Base-by-base conservation (phyloP, 192 early-diverging fungal genomes). In the Diversispora epigaea region DNA sequence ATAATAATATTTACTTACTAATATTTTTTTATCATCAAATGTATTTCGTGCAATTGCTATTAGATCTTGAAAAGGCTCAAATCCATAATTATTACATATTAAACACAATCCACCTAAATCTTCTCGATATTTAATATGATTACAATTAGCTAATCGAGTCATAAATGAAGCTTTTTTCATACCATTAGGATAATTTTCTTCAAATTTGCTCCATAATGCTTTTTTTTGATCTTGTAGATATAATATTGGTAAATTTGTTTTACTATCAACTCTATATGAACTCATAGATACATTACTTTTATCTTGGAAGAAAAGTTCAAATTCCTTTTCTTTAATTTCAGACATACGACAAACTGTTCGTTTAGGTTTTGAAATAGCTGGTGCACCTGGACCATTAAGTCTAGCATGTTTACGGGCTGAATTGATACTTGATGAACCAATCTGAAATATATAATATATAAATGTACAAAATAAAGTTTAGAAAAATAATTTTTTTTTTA, bases 211-310 rank as follows among this genome's bases (percentile, higher is more conserved):
- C 12, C 11, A 67, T 46, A 50, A 49, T 67, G 65, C 46, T 49
- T 67, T 67, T 19, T 67, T 67, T 67, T 67, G 46, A 7, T 67
- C 44, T 50, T 67, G 15, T 19, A 67, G 19, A 67, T 67, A 67
- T 22, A 49, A 46, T 22, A 67, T 67, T 49, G 8, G 22, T 3
- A 67, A 9, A 22, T 47, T 47, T 9, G 43, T 67, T 21, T 21
- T 46, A 11, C 6, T 21, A 46, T 67, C 21, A 19, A 67, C 65
- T 67, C 22, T 17, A 46, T 67, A 67, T 67, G 46, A 67, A 49
- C 65, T 67, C 19, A 49, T 21, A 17, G 45, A 47, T 49, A 67
- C 6, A 47, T 67, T 67, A 67, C 10, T 46, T 67, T 67, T 67
- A 49, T 67, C 19, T 2, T 44, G n/a, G 47, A 67, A 67, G 47